Conservation (phyloP, 139 green algal species). For the Desmodesmus armatus region DNA sequence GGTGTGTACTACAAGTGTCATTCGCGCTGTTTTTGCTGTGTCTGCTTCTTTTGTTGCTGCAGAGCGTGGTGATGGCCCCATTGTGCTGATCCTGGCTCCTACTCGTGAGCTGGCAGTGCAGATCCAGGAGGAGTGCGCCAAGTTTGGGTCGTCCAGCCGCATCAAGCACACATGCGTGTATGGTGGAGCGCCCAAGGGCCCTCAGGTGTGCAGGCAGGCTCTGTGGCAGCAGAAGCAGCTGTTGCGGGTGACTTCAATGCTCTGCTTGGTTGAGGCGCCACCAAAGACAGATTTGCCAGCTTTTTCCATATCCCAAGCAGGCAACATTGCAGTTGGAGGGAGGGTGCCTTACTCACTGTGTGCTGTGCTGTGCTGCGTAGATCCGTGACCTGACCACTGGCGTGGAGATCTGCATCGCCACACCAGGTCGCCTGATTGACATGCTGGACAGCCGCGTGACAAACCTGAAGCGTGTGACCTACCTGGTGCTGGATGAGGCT, state of each 20-base stretch:
- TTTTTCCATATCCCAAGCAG: no score
- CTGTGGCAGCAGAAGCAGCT: no score
- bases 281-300: no score
- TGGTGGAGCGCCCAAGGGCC: constrained; percentile 85
- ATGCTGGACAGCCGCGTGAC: constrained; percentile 79
- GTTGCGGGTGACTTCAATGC: no score
- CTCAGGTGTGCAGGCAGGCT: constrained; percentile 66
- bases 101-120: constrained; percentile 95
- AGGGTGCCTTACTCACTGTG: no score
- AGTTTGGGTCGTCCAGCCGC: constrained; percentile 89
- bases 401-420: constrained; percentile 95
- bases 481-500: constrained; percentile 96
- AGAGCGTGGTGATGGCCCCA: constrained; percentile 93
- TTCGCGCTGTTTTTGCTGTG: constrained; percentile 63
- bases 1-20: no score
- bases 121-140: constrained; percentile 90
- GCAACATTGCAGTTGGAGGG: no score
- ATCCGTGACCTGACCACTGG: constrained; percentile 64
- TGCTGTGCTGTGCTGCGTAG: constrained; percentile 26
- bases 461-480: constrained; percentile 85
- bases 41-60: no score
- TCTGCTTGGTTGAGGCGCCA: no score
- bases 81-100: constrained; percentile 92
- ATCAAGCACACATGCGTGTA: constrained; percentile 96
- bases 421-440: constrained; percentile 90